A percentile compares a stretch with the other conserved stretches of the same genome.
Conservation (phyloP, 257 asterid genomes). For the Buddleja alternifolia region DNA sequence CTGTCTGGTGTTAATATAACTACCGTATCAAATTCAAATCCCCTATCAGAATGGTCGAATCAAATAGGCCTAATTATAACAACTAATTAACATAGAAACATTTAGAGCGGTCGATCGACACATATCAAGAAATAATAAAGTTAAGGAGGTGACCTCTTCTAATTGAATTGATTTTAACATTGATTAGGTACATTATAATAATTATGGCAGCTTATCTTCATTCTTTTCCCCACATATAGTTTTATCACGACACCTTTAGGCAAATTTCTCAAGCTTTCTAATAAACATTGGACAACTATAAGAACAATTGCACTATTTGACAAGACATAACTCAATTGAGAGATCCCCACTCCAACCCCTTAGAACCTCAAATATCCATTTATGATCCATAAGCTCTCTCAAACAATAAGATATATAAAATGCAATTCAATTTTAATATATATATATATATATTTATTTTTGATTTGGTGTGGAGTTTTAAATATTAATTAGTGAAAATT, state of each 20-base stretch:
- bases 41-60: too few species aligned
- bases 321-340: constrained; percentile 56
- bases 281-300: constrained; percentile 32
- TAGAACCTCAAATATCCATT: constrained; percentile 40
- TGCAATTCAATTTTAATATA: too few species aligned
- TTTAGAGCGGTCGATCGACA: too few species aligned
- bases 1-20: too few species aligned
- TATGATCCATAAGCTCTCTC: constrained; percentile 35
- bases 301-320: constrained; percentile 36
- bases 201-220: constrained; percentile 10
- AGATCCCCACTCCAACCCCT: neutral
- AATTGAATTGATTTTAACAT: neutral
- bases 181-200: neutral
- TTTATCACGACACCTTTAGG: constrained; percentile 20
- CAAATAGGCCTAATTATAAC: too few species aligned
- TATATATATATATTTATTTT: too few species aligned
- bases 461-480: too few species aligned
- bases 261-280: constrained; percentile 23
- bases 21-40: too few species aligned
- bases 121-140: too few species aligned
- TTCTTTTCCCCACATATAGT: neutral
- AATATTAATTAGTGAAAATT: too few species aligned
- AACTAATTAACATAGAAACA: too few species aligned
- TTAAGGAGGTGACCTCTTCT: neutral
- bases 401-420: neutral